Base-by-base conservation (phyloP, 352 stramenopile genomes). In the Phytophthora pinifolia region DNA sequence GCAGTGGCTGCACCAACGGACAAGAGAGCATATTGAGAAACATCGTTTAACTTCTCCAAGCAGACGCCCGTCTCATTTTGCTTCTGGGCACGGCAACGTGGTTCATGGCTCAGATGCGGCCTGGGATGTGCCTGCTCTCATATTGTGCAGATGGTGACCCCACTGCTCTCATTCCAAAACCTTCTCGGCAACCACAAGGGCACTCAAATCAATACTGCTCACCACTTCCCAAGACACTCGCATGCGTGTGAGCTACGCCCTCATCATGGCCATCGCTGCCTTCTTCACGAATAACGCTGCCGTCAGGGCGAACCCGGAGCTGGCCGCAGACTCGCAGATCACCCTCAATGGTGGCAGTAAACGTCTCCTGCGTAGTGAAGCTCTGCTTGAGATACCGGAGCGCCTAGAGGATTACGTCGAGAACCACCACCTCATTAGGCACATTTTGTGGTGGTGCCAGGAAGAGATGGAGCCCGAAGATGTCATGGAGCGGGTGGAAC, bases 381-480 rank as follows among this genome's bases (percentile, higher is more conserved):
- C n/a, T 7, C 18, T 60, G 12, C n/a, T 54, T 6, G 42, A 60
- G 6, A 55, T 18, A 42, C 49, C 57, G 6, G 33, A 58, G 22
- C 5, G 17, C 4, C 32, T 62, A 10, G 54, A 62, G 46, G 41
- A 58, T 6, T 57, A 43, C 6, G 39, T 54, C 14, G 32, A 64
- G 9, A n/a, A 59, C 31, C 47, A 64, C 48, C 32, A 51, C 34
- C 39, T 42, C 14, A 36, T 64, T 15, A 27, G 48, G 44, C 48
- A 64, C 44, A 44, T 54, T 2, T 38, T 64, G 4, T 27, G 8
- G n/a, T 59, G 47, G 47, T 64, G 56, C 17, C 22, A 59, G 17
- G 48, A 64, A 48, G 56, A 47, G 27, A 36, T 54, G 27, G 43
- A 59, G 20, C 31, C 36, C 13, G 22, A 42, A 39, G 39, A 52